Conservation (phyloP, 208 protist genomes). For the Wallacemonas collosoma region DNA sequence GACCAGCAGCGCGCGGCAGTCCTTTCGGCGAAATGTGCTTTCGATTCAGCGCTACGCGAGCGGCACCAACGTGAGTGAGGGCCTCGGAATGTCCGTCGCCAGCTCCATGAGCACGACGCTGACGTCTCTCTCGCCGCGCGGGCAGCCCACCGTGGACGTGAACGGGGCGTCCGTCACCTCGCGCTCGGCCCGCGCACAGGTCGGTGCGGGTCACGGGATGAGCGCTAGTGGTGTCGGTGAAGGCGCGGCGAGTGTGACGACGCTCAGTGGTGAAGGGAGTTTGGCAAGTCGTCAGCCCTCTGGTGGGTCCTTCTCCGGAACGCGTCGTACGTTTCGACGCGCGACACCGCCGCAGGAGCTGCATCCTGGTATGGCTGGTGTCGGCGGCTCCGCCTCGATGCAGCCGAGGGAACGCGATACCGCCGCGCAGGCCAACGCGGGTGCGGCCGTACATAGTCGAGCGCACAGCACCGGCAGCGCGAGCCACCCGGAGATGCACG, state of each 20-base stretch:
- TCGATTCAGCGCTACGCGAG: constrained; percentile 10
- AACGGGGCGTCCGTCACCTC: constrained; percentile 1
- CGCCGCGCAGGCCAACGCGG: too few relatives aligned
- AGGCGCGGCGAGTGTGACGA: neutral
- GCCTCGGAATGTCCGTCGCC: neutral
- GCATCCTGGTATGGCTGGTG: neutral
- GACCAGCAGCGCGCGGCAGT: constrained; percentile 25
- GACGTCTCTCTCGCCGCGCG: constrained; percentile 8
- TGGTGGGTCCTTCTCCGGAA: constrained; percentile 4
- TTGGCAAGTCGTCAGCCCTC: neutral
- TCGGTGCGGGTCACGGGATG: neutral
- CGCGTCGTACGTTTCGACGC: constrained; percentile 11
- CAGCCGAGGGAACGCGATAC: too few relatives aligned
- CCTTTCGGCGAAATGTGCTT: constrained; percentile 23
- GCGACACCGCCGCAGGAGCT: neutral
- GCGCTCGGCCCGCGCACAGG: neutral
- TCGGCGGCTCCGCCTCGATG: too few relatives aligned
- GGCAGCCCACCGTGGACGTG: constrained; percentile 4
- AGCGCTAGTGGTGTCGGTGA: neutral
- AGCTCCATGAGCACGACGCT: constrained; percentile 16
- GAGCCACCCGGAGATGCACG: constrained; percentile 27
- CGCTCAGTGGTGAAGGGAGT: constrained; percentile 11
- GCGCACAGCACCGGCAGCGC: neutral
- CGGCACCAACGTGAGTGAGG: constrained; percentile 5
- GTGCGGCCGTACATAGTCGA: too few relatives aligned